These are phyloP conservation scores for Termitomyces sp. DNA, from an alignment of 768 basidiomycete genomes.

Conservation along the genomic window DNA sequence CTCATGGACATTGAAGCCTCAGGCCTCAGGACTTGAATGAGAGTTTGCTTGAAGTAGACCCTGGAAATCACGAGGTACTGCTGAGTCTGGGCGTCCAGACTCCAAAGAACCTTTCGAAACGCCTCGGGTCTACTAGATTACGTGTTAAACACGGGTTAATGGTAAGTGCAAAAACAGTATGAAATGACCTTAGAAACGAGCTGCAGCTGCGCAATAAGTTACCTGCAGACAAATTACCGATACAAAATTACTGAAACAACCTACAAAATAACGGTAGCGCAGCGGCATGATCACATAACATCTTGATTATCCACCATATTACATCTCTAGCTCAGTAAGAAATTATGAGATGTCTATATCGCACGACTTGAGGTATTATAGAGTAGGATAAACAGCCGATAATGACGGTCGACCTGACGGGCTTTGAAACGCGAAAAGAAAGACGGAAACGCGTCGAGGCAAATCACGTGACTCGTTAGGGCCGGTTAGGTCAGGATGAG, in stretches of 20 bases:
- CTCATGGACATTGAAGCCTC: neutral
- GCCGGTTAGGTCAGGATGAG: conserved; percentile 6
- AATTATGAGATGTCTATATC: too few relatives aligned
- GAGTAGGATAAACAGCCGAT: too few relatives aligned
- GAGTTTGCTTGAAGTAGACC: too few relatives aligned
- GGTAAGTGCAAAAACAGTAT: neutral
- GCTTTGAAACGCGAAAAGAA: too few relatives aligned
- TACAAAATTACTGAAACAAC: neutral
- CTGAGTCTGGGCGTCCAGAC: neutral
- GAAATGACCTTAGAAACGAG: neutral
- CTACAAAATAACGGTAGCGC: neutral
- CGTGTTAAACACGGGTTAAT: neutral
- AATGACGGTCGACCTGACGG: too few relatives aligned
- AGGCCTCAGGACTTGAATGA: neutral
- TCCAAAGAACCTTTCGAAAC: neutral
- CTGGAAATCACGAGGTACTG: neutral
- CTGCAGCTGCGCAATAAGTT: neutral
- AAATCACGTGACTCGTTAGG: conserved; percentile 4
- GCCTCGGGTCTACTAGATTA: neutral
- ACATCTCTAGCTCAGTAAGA: neutral
- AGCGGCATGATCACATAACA: neutral
- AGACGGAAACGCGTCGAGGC: neutral
- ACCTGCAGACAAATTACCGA: too few relatives aligned
- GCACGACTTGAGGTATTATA: too few relatives aligned
- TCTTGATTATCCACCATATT: neutral